These are phyloP conservation scores for Salvia sclarea DNA, from an alignment of 305 asterid genomes.

Conservation along the genomic window DNA sequence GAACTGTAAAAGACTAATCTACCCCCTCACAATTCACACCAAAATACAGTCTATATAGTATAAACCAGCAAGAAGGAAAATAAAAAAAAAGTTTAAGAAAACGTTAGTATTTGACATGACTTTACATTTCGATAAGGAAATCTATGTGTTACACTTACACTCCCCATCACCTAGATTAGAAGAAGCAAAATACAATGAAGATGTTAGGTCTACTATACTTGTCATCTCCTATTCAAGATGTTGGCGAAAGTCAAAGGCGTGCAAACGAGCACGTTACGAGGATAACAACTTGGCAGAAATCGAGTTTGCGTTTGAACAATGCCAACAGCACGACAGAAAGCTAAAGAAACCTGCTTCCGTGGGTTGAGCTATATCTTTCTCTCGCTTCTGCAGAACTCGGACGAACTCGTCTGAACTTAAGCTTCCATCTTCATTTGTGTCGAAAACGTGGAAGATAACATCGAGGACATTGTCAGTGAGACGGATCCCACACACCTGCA, in stretches of 20 bases:
- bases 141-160: too few species aligned
- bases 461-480: conserved; percentile 66
- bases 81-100: too few species aligned
- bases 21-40: not conserved
- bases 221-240: conserved; percentile 2
- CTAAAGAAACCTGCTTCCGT: conserved; percentile 70
- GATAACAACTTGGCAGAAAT: conserved; percentile 42
- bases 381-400: conserved; percentile 76
- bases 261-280: conserved; percentile 21
- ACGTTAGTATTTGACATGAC: too few species aligned
- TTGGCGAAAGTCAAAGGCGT: not conserved
- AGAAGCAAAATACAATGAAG: not conserved
- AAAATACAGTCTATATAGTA: not conserved
- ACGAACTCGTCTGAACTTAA: conserved; percentile 76
- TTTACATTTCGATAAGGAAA: conserved; percentile 12
- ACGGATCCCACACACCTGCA: conserved; percentile 75
- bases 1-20: not conserved
- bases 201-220: not conserved
- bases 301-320: conserved; percentile 45
- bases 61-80: not conserved
- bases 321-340: conserved; percentile 64
- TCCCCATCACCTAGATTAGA: not conserved
- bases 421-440: conserved; percentile 69
- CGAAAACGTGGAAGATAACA: conserved; percentile 76
- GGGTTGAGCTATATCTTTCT: conserved; percentile 69